Conservation (phyloP, 768 basidiomycete genomes). For the Grammothele lineata region DNA sequence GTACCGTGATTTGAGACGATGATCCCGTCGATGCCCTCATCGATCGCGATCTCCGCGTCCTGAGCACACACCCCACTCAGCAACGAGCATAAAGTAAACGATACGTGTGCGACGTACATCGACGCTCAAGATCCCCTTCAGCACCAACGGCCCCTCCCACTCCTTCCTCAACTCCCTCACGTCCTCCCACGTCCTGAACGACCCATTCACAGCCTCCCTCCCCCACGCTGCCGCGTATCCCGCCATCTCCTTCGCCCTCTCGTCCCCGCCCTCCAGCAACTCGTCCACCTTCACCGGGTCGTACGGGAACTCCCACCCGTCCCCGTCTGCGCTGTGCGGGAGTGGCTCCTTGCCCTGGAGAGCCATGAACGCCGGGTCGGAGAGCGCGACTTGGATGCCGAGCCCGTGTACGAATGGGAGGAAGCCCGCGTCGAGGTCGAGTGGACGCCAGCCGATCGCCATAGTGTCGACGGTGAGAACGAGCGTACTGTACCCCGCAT, state of each 20-base stretch:
- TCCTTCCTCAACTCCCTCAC: conserved; percentile 61
- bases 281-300: conserved; percentile 44
- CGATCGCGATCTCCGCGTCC: conserved; percentile 69
- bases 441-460: conserved; percentile 70
- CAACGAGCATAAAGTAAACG: background rate
- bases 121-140: conserved; percentile 74
- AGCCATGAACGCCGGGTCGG: conserved; percentile 79
- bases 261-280: conserved; percentile 43
- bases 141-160: conserved; percentile 73
- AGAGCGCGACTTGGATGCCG: conserved; percentile 61
- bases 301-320: conserved; percentile 53
- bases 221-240: conserved; percentile 61
- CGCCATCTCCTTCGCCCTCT: conserved; percentile 33
- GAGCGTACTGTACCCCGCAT: conserved; percentile 60
- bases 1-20: conserved; percentile 78
- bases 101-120: conserved; percentile 34
- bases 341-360: conserved; percentile 44
- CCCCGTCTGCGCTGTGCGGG: conserved; percentile 22
- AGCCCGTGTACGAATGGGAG: conserved; percentile 65
- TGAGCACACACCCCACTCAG: too few species aligned
- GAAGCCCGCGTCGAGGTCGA: conserved; percentile 62
- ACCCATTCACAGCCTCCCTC: conserved; percentile 56
- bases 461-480: conserved; percentile 80
- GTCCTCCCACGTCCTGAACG: conserved; percentile 68
- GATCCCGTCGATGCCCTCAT: conserved; percentile 65